phyloP scores from a whole-genome alignment of 768 basidiomycete species.

The Astraeus odoratus region DNA sequence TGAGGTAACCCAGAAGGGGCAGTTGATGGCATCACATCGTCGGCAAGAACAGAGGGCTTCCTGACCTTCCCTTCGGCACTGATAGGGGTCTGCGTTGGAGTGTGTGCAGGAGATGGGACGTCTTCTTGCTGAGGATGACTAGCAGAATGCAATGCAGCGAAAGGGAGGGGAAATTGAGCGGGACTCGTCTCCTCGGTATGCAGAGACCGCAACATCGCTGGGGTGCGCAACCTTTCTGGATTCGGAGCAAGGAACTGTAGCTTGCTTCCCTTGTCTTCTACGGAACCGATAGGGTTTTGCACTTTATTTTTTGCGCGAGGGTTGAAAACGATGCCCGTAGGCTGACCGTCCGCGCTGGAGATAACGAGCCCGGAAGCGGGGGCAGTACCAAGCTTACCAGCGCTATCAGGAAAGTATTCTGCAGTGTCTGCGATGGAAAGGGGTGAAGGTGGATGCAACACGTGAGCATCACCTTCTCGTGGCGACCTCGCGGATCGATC shows the following conservation, averaged over 20 bases:
- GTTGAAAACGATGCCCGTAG: slow-evolving; percentile 94
- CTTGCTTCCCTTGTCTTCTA: slow-evolving; percentile 35
- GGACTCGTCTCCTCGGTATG: slow-evolving; percentile 22
- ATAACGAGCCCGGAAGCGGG: slow-evolving; percentile 85
- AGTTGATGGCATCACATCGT: slow-evolving; percentile 12
- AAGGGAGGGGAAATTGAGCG: slow-evolving; percentile 20
- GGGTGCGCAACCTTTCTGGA: slow-evolving; percentile 21
- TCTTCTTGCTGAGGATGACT: slow-evolving; percentile 19
- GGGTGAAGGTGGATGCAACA: slow-evolving; percentile 58
- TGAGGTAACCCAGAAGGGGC: slow-evolving; percentile 11
- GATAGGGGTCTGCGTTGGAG: slow-evolving; percentile 5
- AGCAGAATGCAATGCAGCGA: slow-evolving; percentile 22
- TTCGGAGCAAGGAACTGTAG: slow-evolving; percentile 28
- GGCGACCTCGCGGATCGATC: slow-evolving; percentile 56
- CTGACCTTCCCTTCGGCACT: slow-evolving; percentile 19
- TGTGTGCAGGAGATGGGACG: slow-evolving; percentile 15
- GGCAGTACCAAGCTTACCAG: slow-evolving; percentile 64
- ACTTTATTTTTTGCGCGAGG: slow-evolving; percentile 45
- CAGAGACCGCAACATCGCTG: slow-evolving; percentile 22
- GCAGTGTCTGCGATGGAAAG: slow-evolving; percentile 61
- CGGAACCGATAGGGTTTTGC: slow-evolving; percentile 21
- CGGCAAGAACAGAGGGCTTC: slow-evolving; percentile 26
- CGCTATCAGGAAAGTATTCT: slow-evolving; percentile 60
- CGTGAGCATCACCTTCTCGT: slow-evolving; percentile 36
- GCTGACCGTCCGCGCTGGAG: slow-evolving; percentile 88